phyloP scores from a whole-genome alignment of 1,139 yeast genomes.

The Yamadazyma kanchanaburiensis region DNA sequence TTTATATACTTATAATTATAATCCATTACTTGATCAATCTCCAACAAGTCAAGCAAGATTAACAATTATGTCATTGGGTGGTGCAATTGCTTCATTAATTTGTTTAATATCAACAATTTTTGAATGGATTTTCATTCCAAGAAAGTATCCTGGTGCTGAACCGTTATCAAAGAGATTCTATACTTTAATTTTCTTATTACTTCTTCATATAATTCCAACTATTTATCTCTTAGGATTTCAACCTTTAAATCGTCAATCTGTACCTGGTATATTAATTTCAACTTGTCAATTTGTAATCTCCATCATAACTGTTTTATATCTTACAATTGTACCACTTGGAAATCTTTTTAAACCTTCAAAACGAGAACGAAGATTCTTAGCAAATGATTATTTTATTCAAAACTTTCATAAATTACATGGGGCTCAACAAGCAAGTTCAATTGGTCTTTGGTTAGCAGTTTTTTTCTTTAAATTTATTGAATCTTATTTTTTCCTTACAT shows the following conservation, averaged over 20 bases:
- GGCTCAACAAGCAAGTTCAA: conserved; percentile 37
- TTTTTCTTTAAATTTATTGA: conserved; percentile 47
- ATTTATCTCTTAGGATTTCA: conserved; percentile 30
- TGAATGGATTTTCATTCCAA: conserved; percentile 50
- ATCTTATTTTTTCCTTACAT: conserved; percentile 49
- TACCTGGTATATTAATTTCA: conserved; percentile 33
- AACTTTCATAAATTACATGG: conserved; percentile 35
- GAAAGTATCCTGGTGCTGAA: conserved; percentile 54
- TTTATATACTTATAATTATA: conserved; percentile 49
- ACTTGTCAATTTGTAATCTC: conserved; percentile 45
- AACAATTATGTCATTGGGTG: conserved; percentile 51
- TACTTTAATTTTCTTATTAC: conserved; percentile 24
- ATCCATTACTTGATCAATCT: conserved; percentile 40
- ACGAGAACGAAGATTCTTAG: conserved; percentile 24
- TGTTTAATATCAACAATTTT: conserved; percentile 39
- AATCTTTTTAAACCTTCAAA: conserved; percentile 28
- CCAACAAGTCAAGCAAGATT: conserved; percentile 47
- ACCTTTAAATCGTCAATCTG: conserved; percentile 23
- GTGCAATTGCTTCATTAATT: conserved; percentile 43
- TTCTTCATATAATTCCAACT: conserved; percentile 37
- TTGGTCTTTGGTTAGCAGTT: conserved; percentile 45
- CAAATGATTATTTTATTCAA: conserved; percentile 34
- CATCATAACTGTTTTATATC: conserved; percentile 36
- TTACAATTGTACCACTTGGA: conserved; percentile 46
- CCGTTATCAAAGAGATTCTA: conserved; percentile 35